These are phyloP conservation scores for Fusarium sublunatum DNA, from an alignment of 2,329 filamentous ascomycete species.

Conservation along the genomic window DNA sequence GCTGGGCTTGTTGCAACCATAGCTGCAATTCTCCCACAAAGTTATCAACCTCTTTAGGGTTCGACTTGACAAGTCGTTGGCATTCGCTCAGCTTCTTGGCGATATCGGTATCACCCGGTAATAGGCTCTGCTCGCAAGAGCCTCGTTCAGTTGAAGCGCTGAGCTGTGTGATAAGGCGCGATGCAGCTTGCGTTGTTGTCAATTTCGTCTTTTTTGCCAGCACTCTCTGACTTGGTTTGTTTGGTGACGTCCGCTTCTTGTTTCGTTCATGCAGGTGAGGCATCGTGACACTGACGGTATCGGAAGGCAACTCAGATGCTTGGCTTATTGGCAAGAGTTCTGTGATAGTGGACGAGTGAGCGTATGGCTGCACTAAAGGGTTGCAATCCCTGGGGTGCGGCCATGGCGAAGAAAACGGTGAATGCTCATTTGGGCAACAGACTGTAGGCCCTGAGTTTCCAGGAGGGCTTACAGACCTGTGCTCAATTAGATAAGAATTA, in stretches of 20 bases:
- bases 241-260: background rate
- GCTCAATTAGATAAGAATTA: background rate
- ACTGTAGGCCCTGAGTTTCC: background rate
- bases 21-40: slow-evolving; percentile 1
- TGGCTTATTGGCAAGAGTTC: background rate
- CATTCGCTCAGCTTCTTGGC: background rate
- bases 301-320: slow-evolving; percentile 1
- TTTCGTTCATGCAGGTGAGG: background rate
- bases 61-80: background rate
- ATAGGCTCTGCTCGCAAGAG: background rate
- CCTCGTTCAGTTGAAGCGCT: background rate
- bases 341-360: background rate
- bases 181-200: slow-evolving; percentile 3
- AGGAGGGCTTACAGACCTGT: background rate
- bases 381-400: background rate
- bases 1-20: slow-evolving; percentile 3
- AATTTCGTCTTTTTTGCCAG: background rate
- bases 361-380: background rate
- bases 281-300: background rate
- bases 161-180: slow-evolving; percentile 3
- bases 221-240: background rate
- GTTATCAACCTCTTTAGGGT: background rate
- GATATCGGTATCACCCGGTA: slow-evolving; percentile 1
- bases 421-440: slow-evolving; percentile 1
- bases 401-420: slow-evolving; percentile 1